Percentiles rank a stretch among this genome's conserved stretches.
Evolutionary conservation across 148 eudicot species (phyloP).

Genomic region (Rheum nobile): DNA sequence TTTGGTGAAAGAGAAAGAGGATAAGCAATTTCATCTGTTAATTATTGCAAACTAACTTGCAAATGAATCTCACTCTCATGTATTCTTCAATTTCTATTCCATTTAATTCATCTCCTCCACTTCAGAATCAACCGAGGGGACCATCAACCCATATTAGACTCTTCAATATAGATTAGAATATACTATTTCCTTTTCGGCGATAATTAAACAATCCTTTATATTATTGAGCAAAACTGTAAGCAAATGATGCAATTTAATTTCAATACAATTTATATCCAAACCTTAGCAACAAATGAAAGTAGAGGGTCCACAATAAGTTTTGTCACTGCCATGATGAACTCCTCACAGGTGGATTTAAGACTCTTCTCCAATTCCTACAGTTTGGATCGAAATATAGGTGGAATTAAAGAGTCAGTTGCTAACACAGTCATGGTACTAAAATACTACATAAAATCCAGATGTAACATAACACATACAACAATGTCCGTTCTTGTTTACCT

Average conservation of each 20-base stretch:
- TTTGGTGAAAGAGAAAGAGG: not conserved
- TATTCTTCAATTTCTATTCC: not conserved
- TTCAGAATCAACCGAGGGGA: not conserved
- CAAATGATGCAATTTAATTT: not conserved
- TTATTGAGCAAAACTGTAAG: not conserved
- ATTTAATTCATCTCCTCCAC: not conserved
- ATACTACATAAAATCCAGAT: not conserved
- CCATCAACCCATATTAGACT: not conserved
- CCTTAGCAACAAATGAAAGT: conserved; percentile 98
- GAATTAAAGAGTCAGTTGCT: not conserved
- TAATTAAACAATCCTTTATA: not conserved
- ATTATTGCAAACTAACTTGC: not conserved
- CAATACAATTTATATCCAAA: conserved; percentile 20
- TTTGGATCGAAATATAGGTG: not conserved
- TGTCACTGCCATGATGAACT: conserved; percentile 95
- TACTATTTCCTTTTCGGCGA: not conserved
- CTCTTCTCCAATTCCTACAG: conserved; percentile 90
- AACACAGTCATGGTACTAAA: not conserved
- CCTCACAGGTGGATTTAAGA: conserved; percentile 94
- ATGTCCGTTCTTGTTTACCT: conserved; percentile 31
- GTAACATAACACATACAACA: not conserved
- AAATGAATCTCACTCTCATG: not conserved
- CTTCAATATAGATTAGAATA: not conserved
- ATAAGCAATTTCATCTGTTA: not conserved
- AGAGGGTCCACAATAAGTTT: conserved; percentile 90